phyloP scores from a whole-genome alignment of 208 protist genomes.

The Acanthamoeba lenticulata region DNA sequence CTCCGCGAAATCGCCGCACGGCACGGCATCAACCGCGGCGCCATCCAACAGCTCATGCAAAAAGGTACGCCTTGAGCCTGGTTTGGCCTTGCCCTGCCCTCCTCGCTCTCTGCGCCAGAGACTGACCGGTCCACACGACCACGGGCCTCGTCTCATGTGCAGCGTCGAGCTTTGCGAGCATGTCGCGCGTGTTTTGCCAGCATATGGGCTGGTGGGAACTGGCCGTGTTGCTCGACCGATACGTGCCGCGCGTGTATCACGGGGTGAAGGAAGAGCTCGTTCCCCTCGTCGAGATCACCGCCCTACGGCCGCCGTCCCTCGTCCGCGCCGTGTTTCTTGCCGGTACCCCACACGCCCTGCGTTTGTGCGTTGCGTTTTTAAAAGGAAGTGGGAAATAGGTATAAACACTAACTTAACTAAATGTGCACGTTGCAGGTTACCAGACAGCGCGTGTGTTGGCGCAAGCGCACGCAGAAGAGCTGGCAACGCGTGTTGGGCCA shows the following conservation, averaged over 20 bases:
- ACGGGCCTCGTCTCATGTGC: too few species aligned
- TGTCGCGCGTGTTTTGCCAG: background rate
- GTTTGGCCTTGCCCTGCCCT: background rate
- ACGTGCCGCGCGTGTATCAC: background rate
- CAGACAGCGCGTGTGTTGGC: background rate
- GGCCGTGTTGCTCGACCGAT: background rate
- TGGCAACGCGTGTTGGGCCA: background rate
- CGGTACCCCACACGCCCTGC: background rate
- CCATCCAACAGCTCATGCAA: slow-evolving; percentile 21
- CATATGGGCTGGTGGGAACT: slow-evolving; percentile 19
- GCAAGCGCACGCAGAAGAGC: background rate
- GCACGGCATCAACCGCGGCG: background rate
- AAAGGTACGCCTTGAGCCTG: background rate
- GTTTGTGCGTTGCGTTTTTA: background rate
- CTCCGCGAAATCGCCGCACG: background rate
- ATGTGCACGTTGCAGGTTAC: background rate
- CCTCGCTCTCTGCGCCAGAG: background rate
- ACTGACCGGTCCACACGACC: background rate
- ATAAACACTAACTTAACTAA: background rate
- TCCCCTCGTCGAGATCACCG: background rate
- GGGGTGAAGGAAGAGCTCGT: slow-evolving; percentile 35
- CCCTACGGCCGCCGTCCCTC: background rate
- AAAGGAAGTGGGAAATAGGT: too few species aligned
- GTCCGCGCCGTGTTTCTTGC: background rate
- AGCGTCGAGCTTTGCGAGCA: slow-evolving; percentile 7